phyloP scores from a whole-genome alignment of 2,329 filamentous ascomycete species.

The Neoscytalidium dimidiatum region DNA sequence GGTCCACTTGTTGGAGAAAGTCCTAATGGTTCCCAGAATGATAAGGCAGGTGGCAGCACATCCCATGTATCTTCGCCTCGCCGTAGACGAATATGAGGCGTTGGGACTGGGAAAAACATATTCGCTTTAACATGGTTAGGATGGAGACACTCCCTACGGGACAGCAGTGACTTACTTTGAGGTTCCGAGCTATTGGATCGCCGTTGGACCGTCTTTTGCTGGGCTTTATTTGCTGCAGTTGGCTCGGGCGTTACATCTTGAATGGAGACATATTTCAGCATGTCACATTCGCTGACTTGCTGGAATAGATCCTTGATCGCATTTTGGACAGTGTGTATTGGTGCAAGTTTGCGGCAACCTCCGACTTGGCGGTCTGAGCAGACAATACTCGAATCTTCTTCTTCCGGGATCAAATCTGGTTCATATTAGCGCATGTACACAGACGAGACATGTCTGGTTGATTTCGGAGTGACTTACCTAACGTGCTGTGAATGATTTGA shows the following conservation, averaged over 20 bases:
- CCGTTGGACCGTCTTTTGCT: slow-evolving; percentile 34
- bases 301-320: slow-evolving; percentile 32
- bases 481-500: slow-evolving; percentile 12
- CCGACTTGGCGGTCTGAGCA: background rate
- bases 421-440: background rate
- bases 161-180: slow-evolving; percentile 1
- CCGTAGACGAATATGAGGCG: slow-evolving; percentile 72
- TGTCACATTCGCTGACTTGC: slow-evolving; percentile 33
- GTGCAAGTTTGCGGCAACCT: background rate
- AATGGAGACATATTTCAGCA: slow-evolving; percentile 38
- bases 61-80: slow-evolving; percentile 70
- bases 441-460: too few species aligned
- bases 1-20: slow-evolving; percentile 69
- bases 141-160: background rate
- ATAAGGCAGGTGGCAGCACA: slow-evolving; percentile 70
- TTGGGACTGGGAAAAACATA: slow-evolving; percentile 36
- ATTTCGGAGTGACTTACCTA: background rate
- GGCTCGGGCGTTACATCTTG: slow-evolving; percentile 44
- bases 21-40: slow-evolving; percentile 81
- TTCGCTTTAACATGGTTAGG: background rate
- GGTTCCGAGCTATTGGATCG: slow-evolving; percentile 30
- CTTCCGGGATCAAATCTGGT: slow-evolving; percentile 1
- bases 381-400: background rate
- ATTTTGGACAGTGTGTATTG: slow-evolving; percentile 5
- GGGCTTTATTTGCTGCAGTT: slow-evolving; percentile 28